A percentile compares a stretch with the other conserved stretches of the same genome.
phyloP scores from a whole-genome alignment of 2,329 filamentous ascomycete species.

The Tolypocladium sp. region DNA sequence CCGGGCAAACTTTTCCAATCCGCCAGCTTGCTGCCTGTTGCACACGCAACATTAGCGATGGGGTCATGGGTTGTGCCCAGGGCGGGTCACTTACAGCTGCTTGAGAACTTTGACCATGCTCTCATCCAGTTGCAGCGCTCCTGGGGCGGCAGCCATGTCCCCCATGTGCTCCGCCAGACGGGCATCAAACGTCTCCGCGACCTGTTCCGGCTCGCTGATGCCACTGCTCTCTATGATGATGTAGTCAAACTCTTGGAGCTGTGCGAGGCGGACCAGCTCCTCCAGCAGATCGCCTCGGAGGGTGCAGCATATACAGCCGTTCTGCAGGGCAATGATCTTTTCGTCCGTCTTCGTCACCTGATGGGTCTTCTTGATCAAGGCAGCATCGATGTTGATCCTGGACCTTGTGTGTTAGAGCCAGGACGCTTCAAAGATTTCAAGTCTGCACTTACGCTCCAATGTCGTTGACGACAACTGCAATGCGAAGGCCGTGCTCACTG shows the following conservation, averaged over 20 bases:
- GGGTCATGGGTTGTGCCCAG: neutral
- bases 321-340: conserved; percentile 59
- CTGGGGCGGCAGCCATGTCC: conserved; percentile 19
- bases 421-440: neutral
- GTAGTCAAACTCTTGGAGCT: conserved; percentile 58
- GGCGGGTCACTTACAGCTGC: conserved; percentile 19
- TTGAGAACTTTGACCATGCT: conserved; percentile 25
- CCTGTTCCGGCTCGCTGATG: conserved; percentile 65
- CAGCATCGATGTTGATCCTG: conserved; percentile 56
- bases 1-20: conserved; percentile 54
- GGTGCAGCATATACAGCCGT: conserved; percentile 70
- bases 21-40: conserved; percentile 43
- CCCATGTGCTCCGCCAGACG: conserved; percentile 41
- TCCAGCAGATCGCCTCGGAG: conserved; percentile 62
- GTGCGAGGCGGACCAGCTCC: conserved; percentile 55
- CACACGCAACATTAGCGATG: neutral
- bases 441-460: conserved; percentile 43
- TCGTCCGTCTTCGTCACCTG: conserved; percentile 50
- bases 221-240: conserved; percentile 64
- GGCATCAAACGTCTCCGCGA: conserved; percentile 62
- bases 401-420: neutral
- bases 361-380: conserved; percentile 47
- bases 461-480: conserved; percentile 67
- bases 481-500: conserved; percentile 56
- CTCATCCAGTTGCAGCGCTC: conserved; percentile 21